A percentile compares a stretch with the other conserved stretches of the same genome.
These are phyloP conservation scores for Alloteropsis semialata DNA, from an alignment of 176 grass and related monocot species.

Conservation along the genomic window DNA sequence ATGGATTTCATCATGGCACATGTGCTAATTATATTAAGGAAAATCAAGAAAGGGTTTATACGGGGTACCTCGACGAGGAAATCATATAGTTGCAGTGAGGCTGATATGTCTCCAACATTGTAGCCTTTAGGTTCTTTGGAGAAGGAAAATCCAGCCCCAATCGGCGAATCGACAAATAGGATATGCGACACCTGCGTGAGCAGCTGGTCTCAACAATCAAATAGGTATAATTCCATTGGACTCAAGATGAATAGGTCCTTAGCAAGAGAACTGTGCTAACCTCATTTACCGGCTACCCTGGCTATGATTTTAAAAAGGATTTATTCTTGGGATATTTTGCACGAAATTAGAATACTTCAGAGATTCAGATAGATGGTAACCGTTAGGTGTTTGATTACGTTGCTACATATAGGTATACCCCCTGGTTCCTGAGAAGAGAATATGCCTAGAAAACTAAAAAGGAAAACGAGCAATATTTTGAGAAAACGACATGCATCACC, in stretches of 20 bases:
- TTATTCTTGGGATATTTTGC: too few relatives aligned
- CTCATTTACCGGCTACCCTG: not conserved
- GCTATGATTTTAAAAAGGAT: too few relatives aligned
- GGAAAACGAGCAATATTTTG: too few relatives aligned
- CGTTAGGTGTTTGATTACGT: too few relatives aligned
- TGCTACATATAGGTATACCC: too few relatives aligned
- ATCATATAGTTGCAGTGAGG: not conserved
- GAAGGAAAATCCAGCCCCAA: constrained; percentile 11
- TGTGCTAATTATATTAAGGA: not conserved
- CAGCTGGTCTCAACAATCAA: not conserved
- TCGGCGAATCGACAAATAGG: constrained; percentile 8
- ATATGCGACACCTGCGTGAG: not conserved
- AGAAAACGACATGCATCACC: too few relatives aligned
- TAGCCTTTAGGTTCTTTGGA: not conserved
- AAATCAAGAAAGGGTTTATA: too few relatives aligned
- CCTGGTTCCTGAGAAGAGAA: too few relatives aligned
- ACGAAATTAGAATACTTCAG: too few relatives aligned
- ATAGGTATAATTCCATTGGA: not conserved
- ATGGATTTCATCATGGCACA: not conserved
- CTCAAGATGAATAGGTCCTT: not conserved
- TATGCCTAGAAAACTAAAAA: too few relatives aligned
- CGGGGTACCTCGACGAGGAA: not conserved
- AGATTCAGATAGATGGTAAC: too few relatives aligned
- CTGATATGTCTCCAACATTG: not conserved
- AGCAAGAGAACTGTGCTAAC: not conserved